phyloP scores from a whole-genome alignment of 78 protist genomes.

The Dictyostelium intermedium region DNA sequence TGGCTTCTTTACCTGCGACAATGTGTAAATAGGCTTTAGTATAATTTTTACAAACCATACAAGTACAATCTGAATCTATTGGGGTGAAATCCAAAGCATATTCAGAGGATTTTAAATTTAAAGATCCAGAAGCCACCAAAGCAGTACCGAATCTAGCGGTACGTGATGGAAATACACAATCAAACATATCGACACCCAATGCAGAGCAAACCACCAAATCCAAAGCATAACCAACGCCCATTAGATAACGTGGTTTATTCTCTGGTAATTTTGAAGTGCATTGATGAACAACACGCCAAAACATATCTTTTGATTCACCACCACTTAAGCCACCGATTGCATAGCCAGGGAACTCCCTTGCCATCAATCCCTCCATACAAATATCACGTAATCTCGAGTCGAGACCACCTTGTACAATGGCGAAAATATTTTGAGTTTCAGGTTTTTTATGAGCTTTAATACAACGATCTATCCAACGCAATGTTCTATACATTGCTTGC shows the following conservation, averaged over 20 bases:
- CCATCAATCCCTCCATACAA: conserved; percentile 86
- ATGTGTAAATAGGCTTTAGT: conserved; percentile 90
- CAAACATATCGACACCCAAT: conserved; percentile 98
- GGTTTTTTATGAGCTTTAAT: conserved; percentile 89
- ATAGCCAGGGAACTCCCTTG: conserved; percentile 93
- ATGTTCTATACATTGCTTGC: conserved; percentile 95
- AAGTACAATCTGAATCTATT: conserved; percentile 46
- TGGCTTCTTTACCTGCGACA: conserved; percentile 73
- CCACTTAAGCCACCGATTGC: conserved; percentile 98
- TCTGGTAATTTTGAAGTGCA: conserved; percentile 90
- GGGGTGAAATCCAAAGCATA: conserved; percentile 42
- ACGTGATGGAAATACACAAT: conserved; percentile 98
- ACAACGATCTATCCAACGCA: conserved; percentile 98
- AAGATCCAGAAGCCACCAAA: conserved; percentile 76
- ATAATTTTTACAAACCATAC: conserved; percentile 82
- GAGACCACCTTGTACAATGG: conserved; percentile 96
- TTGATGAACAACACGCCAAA: conserved; percentile 85
- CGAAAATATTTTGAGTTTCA: conserved; percentile 88
- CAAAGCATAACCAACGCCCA: conserved; percentile 99
- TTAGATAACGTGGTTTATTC: conserved; percentile 93
- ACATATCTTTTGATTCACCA: conserved; percentile 94
- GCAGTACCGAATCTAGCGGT: conserved; percentile 97
- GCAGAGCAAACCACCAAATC: conserved; percentile 96
- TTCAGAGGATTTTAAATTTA: conserved; percentile 39
- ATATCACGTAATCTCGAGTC: conserved; percentile 80